These are phyloP conservation scores for Xylariales sp. DNA, from an alignment of 2,329 filamentous ascomycete species.

Conservation along the genomic window DNA sequence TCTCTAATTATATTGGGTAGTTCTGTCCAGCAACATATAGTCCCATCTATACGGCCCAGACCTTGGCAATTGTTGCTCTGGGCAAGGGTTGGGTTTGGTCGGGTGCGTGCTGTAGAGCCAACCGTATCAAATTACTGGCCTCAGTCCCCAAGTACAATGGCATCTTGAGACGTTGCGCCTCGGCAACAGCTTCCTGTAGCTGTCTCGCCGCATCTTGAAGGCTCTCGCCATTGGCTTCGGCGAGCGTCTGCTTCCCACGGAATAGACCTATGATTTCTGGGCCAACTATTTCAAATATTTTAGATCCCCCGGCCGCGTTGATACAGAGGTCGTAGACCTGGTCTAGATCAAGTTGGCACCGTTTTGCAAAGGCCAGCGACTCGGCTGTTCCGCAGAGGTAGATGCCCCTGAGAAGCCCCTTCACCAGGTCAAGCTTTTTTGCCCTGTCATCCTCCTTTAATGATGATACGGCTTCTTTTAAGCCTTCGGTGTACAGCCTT, in stretches of 20 bases:
- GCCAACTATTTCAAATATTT: slow-evolving; percentile 53
- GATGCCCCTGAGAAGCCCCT: slow-evolving; percentile 56
- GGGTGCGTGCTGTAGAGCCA: slow-evolving; percentile 45
- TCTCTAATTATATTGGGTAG: slow-evolving; percentile 13
- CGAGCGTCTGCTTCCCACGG: slow-evolving; percentile 40
- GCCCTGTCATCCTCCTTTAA: slow-evolving; percentile 49
- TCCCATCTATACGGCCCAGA: slow-evolving; percentile 43
- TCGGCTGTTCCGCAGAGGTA: slow-evolving; percentile 58
- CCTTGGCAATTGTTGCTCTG: slow-evolving; percentile 43
- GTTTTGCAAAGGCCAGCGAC: slow-evolving; percentile 55
- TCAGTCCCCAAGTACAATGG: slow-evolving; percentile 56
- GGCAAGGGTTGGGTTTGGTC: slow-evolving; percentile 39
- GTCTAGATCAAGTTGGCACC: slow-evolving; percentile 57
- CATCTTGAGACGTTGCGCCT: slow-evolving; percentile 56
- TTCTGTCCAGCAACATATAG: not conserved
- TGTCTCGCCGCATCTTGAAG: slow-evolving; percentile 49
- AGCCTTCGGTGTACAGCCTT: slow-evolving; percentile 56
- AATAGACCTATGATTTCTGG: slow-evolving; percentile 54
- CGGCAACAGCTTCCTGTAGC: slow-evolving; percentile 55
- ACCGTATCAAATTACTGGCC: slow-evolving; percentile 53
- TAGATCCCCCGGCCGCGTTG: slow-evolving; percentile 59
- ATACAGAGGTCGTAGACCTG: slow-evolving; percentile 59
- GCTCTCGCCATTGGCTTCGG: slow-evolving; percentile 36
- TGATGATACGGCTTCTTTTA: slow-evolving; percentile 48
- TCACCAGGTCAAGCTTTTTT: slow-evolving; percentile 55